Percentiles rank a stretch among this genome's conserved stretches.
phyloP scores from a whole-genome alignment of 75 land plant genomes.

The Selaginella moellendorffii region DNA sequence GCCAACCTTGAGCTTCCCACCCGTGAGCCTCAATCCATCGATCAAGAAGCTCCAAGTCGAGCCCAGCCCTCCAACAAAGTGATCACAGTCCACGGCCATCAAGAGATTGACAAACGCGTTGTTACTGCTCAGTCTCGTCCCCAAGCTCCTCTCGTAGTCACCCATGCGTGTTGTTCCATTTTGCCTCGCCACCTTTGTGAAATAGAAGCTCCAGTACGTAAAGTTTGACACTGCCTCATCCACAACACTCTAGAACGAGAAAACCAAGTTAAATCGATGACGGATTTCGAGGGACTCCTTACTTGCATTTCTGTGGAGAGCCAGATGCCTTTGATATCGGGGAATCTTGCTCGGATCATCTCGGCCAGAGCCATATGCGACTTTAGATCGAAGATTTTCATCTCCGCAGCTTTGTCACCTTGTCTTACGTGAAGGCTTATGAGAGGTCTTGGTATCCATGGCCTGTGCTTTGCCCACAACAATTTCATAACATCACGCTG shows the following conservation, averaged over 20 bases:
- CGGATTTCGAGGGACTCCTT: no score
- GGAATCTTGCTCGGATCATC: conserved; percentile 16
- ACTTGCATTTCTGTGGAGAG: conserved; percentile 92
- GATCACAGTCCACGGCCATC: conserved; percentile 67
- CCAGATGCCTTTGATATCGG: conserved; percentile 18
- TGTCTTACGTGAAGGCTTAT: conserved; percentile 79
- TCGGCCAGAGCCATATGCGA: conserved; percentile 25
- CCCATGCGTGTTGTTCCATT: conserved; percentile 53
- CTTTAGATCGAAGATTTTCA: conserved; percentile 19
- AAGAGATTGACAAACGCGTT: conserved; percentile 71
- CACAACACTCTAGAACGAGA: conserved; percentile 59
- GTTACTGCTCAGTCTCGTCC: conserved; percentile 62
- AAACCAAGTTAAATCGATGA: no score
- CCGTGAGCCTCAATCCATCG: conserved; percentile 69
- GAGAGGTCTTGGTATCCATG: conserved; percentile 68
- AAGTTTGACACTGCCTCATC: conserved; percentile 34
- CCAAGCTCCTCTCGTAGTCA: conserved; percentile 61
- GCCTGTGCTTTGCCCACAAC: conserved; percentile 52
- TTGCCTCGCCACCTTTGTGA: conserved; percentile 59
- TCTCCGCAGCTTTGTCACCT: conserved; percentile 82
- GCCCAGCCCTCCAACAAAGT: conserved; percentile 61
- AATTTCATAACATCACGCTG: conserved; percentile 32
- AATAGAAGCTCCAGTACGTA: conserved; percentile 59
- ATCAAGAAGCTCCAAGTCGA: conserved; percentile 79
- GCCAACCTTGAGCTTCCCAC: conserved; percentile 80